Evolutionary conservation across 2,329 filamentous ascomycete genomes (phyloP), one percentile per base, ranked within the genome.

Genomic region (Cryphonectria carpinicola): DNA sequence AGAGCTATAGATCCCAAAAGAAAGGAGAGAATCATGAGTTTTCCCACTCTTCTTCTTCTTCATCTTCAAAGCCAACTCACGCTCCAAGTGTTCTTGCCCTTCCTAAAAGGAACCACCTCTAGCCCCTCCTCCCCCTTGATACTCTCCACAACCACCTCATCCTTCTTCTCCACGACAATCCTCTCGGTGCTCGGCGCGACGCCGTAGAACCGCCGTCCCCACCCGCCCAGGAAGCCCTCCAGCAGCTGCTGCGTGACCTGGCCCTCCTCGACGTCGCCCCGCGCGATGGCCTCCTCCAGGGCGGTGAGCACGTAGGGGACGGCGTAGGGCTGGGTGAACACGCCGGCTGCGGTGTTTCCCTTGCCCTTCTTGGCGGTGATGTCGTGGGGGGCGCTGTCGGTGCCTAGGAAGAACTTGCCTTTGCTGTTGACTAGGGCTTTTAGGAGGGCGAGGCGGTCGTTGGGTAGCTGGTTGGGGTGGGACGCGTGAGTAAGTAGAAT

Each of bases 261-360:
- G 0, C 78, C 80, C 69, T 86, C 84, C 8, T 77, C 77, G 61
- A 90, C 83, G 49, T 86, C 83, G 1, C 85, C 86, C 14, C 85
- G 82, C 72, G 83, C 82, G 4, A 91, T 82, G 5, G 86, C 92
- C 75, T 88, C 86, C 79, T 92, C 87, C 56, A 94, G 81, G 0
- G 84, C 86, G 74, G 86, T 83, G 35, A 94, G 81, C 63, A 93
- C 77, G 61, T 80, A 79, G 46, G 78, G 75, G 1, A 89, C 84
- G 0, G 89, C 89, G 77, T 90, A 90, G 4, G 91, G 90, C 81
- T 95, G 93, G 1, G 93, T 95, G 79, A 94, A 95, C 60, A 95
- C 92, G 5, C 93, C 93, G 0, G 93, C 93, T 0, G 91, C 88
- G 0, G 90, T 87, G 78, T 83, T 86, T 64, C 84, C 84, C 65